phyloP scores from a whole-genome alignment of 2,329 filamentous ascomycete genomes.

The Xylaria digitata region DNA sequence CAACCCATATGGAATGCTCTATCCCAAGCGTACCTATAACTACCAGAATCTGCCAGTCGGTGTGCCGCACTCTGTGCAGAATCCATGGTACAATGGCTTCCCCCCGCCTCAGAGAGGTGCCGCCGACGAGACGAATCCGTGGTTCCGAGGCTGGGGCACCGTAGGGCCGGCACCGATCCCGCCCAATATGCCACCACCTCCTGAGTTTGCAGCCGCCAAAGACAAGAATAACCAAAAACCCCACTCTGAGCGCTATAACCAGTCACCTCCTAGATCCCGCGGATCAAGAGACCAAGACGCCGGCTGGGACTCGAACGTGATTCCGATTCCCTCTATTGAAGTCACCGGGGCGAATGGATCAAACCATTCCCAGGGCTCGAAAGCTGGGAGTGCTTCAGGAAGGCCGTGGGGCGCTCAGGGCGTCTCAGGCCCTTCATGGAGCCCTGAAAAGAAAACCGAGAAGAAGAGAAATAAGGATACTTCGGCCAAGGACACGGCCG shows the following conservation, averaged over 20 bases:
- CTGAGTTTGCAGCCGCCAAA: slow-evolving; percentile 11
- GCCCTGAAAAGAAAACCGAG: slow-evolving; percentile 17
- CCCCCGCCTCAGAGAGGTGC: slow-evolving; percentile 28
- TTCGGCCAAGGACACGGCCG: neutral
- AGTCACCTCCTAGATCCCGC: slow-evolving; percentile 19
- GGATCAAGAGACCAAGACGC: slow-evolving; percentile 36
- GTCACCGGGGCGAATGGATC: slow-evolving; percentile 24
- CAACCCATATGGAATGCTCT: slow-evolving; percentile 60
- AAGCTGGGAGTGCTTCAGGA: slow-evolving; percentile 12
- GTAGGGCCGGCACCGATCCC: slow-evolving; percentile 23
- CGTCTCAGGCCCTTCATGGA: slow-evolving; percentile 35
- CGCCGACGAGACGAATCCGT: slow-evolving; percentile 30
- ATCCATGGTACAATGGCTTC: slow-evolving; percentile 58
- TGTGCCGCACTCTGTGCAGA: slow-evolving; percentile 57
- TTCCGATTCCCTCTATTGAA: slow-evolving; percentile 38
- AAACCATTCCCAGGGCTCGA: slow-evolving; percentile 3
- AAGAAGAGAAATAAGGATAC: slow-evolving; percentile 29
- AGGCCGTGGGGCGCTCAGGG: slow-evolving; percentile 38
- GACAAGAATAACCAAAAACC: slow-evolving; percentile 25
- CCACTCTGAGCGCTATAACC: slow-evolving; percentile 12
- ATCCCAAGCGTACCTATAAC: slow-evolving; percentile 55
- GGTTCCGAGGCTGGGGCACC: slow-evolving; percentile 36
- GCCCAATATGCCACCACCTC: slow-evolving; percentile 21
- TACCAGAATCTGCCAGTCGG: slow-evolving; percentile 55
- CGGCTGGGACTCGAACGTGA: slow-evolving; percentile 43